Percentiles rank a stretch among this genome's conserved stretches.
Conservation (phyloP, 2,329 filamentous ascomycete genomes). For the Cordyceps farinosa region DNA sequence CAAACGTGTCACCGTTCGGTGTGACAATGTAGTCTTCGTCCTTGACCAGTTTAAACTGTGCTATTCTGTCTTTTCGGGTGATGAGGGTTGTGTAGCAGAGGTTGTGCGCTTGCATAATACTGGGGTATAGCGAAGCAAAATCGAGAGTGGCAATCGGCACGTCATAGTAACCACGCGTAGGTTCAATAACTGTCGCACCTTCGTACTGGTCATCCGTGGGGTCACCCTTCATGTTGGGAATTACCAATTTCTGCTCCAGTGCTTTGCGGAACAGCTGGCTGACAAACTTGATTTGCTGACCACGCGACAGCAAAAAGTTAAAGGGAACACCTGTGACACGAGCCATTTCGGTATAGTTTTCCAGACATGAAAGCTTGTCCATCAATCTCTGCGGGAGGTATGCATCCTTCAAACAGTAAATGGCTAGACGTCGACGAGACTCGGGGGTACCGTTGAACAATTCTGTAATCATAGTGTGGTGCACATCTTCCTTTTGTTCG, state of each 20-base stretch:
- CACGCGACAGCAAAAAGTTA: conserved; percentile 85
- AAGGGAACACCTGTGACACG: conserved; percentile 98
- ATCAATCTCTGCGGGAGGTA: conserved; percentile 91
- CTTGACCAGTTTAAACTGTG: conserved; percentile 73
- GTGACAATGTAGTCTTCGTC: conserved; percentile 96
- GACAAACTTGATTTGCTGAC: conserved; percentile 96
- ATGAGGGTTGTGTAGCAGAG: conserved; percentile 94
- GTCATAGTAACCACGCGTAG: conserved; percentile 87
- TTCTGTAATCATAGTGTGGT: conserved; percentile 99
- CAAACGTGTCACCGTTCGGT: conserved; percentile 90
- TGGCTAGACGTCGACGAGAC: conserved; percentile 80
- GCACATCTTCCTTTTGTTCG: conserved; percentile 98
- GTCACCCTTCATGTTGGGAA: conserved; percentile 77
- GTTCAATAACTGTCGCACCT: conserved; percentile 97
- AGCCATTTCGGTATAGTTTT: conserved; percentile 99
- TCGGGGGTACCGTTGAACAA: conserved; percentile 95
- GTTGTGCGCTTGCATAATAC: conserved; percentile 98
- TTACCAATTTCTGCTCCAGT: conserved; percentile 86
- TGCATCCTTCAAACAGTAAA: conserved; percentile 97
- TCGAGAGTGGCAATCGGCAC: conserved; percentile 94
- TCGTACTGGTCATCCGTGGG: conserved; percentile 85
- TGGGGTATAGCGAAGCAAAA: conserved; percentile 97
- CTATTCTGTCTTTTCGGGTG: conserved; percentile 67
- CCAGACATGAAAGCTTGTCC: conserved; percentile 97
- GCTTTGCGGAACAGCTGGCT: conserved; percentile 97